Evolutionary conservation across 768 basidiomycete species (phyloP), one percentile per base, ranked within the genome.

Genomic region (Agaricus subrufescens): DNA sequence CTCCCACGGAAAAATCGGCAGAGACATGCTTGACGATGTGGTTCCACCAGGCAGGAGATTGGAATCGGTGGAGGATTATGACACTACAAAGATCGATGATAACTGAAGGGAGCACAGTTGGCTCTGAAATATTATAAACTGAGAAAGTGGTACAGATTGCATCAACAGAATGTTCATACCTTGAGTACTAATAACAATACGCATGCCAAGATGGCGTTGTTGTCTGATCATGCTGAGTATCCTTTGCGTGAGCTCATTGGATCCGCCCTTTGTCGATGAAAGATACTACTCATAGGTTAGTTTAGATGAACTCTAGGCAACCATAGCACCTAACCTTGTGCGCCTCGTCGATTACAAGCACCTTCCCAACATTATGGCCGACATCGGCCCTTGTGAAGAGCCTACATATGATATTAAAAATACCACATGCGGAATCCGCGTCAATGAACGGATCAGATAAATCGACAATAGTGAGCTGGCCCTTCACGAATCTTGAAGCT

Each of bases 381-480:
- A 86, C 75, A 1, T 82, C 70, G 1, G 83, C 76, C 27, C 87
- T 75, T 10, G 86, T 76, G 60, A 89, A 90, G 1, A 86, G 62
- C 38, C 87, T 76, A 0, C 80, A 75, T 0, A 89, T 67, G 6
- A 90, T 86, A 55, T 90, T 86, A 52, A 89, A 90, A 3, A 89
- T 65, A 0, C 81, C 80, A 59, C 87, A 87, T 2, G 88, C 88
- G 1, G 84, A 80, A 0, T 73, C 73, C 1, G 83, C 69, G 61
- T 90, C 88, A 9, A 89, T 77, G 60, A 89, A 89, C 0, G 88
- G 85, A 54, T 88, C 88, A 0, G 88, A 87, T 0, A 89, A 71
- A 58, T 89, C 88, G 3, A 89, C 65, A 11, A 90, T 84, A 0
- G 85, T 87, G 4, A 90, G 58, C 56, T 82, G 79, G 0, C 86